Percentiles rank a stretch among this genome's conserved stretches.
Conservation (phyloP, 148 eudicot species). For the Diospyros lotus region DNA sequence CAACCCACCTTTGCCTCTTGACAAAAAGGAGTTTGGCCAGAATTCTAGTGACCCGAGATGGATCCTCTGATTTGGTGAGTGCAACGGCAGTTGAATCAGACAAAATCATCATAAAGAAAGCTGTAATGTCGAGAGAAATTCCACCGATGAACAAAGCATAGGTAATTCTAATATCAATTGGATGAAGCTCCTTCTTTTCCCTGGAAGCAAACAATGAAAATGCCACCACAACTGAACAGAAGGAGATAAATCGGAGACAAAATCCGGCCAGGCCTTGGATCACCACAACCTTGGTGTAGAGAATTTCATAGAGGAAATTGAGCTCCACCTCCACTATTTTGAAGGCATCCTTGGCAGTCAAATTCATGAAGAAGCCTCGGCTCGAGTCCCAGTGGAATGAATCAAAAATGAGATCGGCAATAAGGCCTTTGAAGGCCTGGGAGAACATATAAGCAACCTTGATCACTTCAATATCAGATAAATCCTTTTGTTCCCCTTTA, state of each 20-base stretch:
- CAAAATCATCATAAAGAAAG: slow-evolving; percentile 24
- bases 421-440: slow-evolving; percentile 36
- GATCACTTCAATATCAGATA: slow-evolving; percentile 11
- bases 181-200: slow-evolving; percentile 9
- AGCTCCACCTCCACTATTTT: slow-evolving; percentile 44
- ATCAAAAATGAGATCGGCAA: slow-evolving; percentile 37
- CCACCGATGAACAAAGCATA: slow-evolving; percentile 28
- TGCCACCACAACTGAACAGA: slow-evolving; percentile 8
- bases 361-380: slow-evolving; percentile 20
- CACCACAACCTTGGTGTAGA: slow-evolving; percentile 37
- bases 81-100: slow-evolving; percentile 34
- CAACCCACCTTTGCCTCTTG: background rate
- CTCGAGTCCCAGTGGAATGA: slow-evolving; percentile 30
- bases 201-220: slow-evolving; percentile 7
- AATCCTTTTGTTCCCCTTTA: background rate
- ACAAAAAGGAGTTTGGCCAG: background rate
- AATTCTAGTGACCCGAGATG: background rate
- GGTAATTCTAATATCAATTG: slow-evolving; percentile 22
- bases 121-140: slow-evolving; percentile 27
- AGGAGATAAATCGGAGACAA: slow-evolving; percentile 19
- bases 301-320: slow-evolving; percentile 42
- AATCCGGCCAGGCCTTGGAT: slow-evolving; percentile 15
- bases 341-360: slow-evolving; percentile 32
- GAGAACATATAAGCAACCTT: slow-evolving; percentile 28
- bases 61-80: background rate